Percentiles rank a stretch among this genome's conserved stretches.
Conservation (phyloP, 2,329 filamentous ascomycete genomes). For the Zarea fungicola region DNA sequence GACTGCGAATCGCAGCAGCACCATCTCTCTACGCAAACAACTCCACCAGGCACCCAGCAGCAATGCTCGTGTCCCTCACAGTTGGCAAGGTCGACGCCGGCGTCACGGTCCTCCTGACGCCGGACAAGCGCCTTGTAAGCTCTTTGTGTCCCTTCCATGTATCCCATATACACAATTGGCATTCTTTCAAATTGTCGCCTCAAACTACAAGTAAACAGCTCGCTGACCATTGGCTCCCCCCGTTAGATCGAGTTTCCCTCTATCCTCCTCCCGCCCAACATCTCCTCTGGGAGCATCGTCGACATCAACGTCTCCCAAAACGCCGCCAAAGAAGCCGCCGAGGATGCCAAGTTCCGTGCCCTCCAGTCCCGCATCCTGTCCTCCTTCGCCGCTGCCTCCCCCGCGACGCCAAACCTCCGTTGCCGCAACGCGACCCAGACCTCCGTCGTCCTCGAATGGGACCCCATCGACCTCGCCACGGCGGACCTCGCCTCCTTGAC, state of each 20-base stretch:
- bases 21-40: neutral
- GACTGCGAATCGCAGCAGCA: neutral
- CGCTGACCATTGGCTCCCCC: constrained; percentile 18
- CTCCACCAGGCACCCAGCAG: constrained; percentile 9
- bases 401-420: constrained; percentile 71
- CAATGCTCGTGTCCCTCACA: constrained; percentile 93
- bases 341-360: constrained; percentile 69
- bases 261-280: constrained; percentile 90
- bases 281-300: constrained; percentile 93
- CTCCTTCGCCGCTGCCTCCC: constrained; percentile 78
- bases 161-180: neutral
- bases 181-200: neutral
- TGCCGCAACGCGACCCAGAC: constrained; percentile 98
- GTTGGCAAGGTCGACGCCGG: constrained; percentile 99
- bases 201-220: constrained; percentile 9
- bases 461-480: constrained; percentile 86
- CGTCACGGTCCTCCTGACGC: constrained; percentile 91
- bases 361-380: constrained; percentile 87
- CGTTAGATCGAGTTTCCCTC: constrained; percentile 94
- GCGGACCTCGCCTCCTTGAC: constrained; percentile 85
- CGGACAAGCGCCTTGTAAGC: constrained; percentile 90
- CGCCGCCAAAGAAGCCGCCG: constrained; percentile 66
- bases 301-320: constrained; percentile 96
- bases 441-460: constrained; percentile 97
- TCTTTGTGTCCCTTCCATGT: neutral